Conservation (phyloP, 768 basidiomycete genomes). For the Suillus spraguei region DNA sequence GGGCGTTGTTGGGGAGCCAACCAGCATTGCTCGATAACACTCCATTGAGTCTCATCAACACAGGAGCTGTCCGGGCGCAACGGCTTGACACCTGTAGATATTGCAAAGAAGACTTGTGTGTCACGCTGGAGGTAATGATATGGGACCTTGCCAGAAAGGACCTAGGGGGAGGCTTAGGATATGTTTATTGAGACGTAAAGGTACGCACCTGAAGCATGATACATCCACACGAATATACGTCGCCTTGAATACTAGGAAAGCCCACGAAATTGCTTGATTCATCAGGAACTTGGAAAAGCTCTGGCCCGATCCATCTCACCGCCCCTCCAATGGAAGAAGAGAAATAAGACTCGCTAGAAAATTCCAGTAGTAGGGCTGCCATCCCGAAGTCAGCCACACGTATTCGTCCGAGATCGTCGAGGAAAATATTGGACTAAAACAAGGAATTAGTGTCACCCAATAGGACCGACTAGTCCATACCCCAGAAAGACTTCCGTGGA, state of each 20-base stretch:
- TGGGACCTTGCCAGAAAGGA: conserved; percentile 21
- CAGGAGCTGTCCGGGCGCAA: conserved; percentile 5
- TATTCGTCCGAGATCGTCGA: conserved; percentile 12
- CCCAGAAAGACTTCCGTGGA: conserved; percentile 16
- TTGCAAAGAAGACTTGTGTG: conserved; percentile 19
- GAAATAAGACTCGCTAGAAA: conserved; percentile 13
- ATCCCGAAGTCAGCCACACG: conserved; percentile 14
- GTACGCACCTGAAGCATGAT: conserved; percentile 26
- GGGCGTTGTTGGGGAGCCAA: conserved; percentile 19
- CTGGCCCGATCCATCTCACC: conserved; percentile 15
- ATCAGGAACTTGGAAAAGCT: conserved; percentile 4
- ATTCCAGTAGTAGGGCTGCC: conserved; percentile 11
- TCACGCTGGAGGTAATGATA: conserved; percentile 26
- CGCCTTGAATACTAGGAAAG: conserved; percentile 3
- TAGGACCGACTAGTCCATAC: conserved; percentile 8
- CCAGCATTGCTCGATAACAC: conserved; percentile 17
- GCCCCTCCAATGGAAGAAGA: conserved; percentile 10
- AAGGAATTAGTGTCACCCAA: background rate
- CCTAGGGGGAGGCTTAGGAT: conserved; percentile 8
- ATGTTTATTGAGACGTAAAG: conserved; percentile 21
- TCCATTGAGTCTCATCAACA: conserved; percentile 10
- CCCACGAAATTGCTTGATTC: background rate
- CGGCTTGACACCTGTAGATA: conserved; percentile 16
- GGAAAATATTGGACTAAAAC: conserved; percentile 14
- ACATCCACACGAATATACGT: conserved; percentile 27